Base-by-base conservation (phyloP, 2,329 filamentous ascomycete species). In the Colletotrichum sp. region DNA sequence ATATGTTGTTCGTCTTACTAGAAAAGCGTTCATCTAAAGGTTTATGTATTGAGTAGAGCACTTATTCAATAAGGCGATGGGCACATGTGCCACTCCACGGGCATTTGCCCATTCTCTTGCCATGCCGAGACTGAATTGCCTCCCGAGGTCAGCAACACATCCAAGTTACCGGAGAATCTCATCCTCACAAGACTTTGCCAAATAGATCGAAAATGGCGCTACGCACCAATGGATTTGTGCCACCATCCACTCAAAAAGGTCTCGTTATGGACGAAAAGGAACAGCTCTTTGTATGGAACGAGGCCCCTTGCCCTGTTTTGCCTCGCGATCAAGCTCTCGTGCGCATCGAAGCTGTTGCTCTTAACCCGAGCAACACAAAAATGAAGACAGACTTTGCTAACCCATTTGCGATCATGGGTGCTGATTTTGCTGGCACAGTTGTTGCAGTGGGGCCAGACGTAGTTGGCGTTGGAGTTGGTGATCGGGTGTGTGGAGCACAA, bases 311-410 rank as follows among this genome's bases (percentile, higher is more conserved):
- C 30, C 59, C 59, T 30, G 30, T 34, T 30, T 32, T 61, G 34
- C 67, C 32, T 12, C 21, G 30, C 34, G 67, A 70, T 5, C 7
- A 61, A 36, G 57, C 24, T 8, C 34, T 63, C 28, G 57, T 70
- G 18, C 57, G 55, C 26, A 15, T 52, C 28, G 57, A 70, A 48
- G 78, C 80, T 7, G 79, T 83, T 12, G 80, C 79, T 5, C 48
- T 84, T 15, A 83, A 83, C 76, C 83, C 79, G 6, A 76, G 67
- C 68, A 81, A 84, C 77, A 78, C 66, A 57, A 83, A 84, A 72
- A 83, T 82, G 80, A 36, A 52, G 24, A 21, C 13, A 16, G 55
- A 24, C 13, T 70, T 70, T 24, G 57, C 57, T 21, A 52, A 7
- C 3, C 57, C 67, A 24, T 61, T 32, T 24, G 67, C 57, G 6